Base-by-base conservation (phyloP, 257 asterid species). In the Fraxinus anomala region DNA sequence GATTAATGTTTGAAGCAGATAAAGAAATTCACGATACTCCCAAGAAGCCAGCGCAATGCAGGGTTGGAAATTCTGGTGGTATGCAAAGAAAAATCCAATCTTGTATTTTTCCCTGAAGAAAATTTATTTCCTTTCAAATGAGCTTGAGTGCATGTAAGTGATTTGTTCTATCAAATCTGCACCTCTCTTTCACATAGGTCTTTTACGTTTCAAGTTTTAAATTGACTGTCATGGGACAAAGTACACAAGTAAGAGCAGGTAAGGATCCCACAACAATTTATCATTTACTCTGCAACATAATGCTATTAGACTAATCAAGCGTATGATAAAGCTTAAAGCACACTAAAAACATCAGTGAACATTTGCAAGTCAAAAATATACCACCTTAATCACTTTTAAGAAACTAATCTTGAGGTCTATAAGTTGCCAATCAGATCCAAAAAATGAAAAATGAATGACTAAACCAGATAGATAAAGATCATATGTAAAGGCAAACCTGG, bases 401-500 rank as follows among this genome's bases (percentile, higher is more conserved):
- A 36, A 47, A 16, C n/a, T 26, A 54, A 79, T 34, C 13, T 37
- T 33, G 33, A 74, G 6, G 37, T 68, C 70, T 70, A 69, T 56
- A 68, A 23, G 54, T 61, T 66, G 39, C 63, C 36, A 17, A 36
- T 33, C 28, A 7, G 76, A 70, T 69, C 78, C 68, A 67, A 33
- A 47, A 42, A 70, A 49, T 23, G 5, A 47, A 73, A 66, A 31
- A 40, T 31, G 56, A 34, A 74, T 49, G 70, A 26, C 28, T n/a
- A 70, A 72, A 75, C 36, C 70, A 82, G 19, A 34, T 65, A 84
- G 16, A 71, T 75, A 40, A 54, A 80, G 77, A 73, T 54, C 77
- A 72, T 51, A 65, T 1, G 21, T 9, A 68, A 72, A 56, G 66
- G 68, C 90, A 80, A 76, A 95, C 99, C 98, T 89, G 84, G 89